Conservation (phyloP, 306 rosid genomes). For the Senna tora region DNA sequence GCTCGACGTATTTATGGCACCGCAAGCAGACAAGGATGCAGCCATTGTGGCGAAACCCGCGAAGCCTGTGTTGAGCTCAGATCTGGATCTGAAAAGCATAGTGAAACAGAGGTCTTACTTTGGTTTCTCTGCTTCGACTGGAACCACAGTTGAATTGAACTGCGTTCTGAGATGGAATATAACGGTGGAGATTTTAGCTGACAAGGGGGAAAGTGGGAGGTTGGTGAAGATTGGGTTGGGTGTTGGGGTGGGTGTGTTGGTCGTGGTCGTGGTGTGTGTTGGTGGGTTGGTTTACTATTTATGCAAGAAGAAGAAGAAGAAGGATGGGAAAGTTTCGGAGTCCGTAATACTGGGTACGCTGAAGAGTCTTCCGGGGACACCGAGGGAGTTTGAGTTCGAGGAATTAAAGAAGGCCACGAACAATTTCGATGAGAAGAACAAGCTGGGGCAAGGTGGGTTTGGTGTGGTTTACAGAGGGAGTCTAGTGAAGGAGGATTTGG, state of each 20-base stretch:
- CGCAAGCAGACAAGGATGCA: conserved; percentile 2
- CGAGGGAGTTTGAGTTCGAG: conserved; percentile 55
- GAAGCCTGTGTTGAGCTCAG: conserved; percentile 40
- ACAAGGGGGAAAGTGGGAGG: neutral
- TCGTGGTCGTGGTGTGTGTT: conserved; percentile 19
- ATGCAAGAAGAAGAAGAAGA: conserved; percentile 32
- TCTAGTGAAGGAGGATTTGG: conserved; percentile 45
- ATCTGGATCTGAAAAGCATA: conserved; percentile 37
- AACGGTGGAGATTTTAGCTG: conserved; percentile 49
- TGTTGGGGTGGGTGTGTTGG: conserved; percentile 44
- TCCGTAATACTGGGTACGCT: conserved; percentile 57
- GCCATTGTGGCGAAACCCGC: conserved; percentile 45
- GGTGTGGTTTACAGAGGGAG: conserved; percentile 69
- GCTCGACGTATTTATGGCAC: conserved; percentile 52
- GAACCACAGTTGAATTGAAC: conserved; percentile 50
- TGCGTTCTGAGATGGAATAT: conserved; percentile 70
- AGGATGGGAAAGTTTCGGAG: conserved; percentile 25
- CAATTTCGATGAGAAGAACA: conserved; percentile 60
- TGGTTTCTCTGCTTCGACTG: conserved; percentile 76
- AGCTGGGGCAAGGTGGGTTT: conserved; percentile 71
- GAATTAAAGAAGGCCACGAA: conserved; percentile 74
- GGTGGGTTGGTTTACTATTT: conserved; percentile 34
- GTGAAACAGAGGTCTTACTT: conserved; percentile 51
- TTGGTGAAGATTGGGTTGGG: conserved; percentile 49
- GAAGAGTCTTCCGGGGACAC: conserved; percentile 70